Conservation (phyloP, 225 moss, liverwort and hornwort species). For the Marchantia paleacea region DNA sequence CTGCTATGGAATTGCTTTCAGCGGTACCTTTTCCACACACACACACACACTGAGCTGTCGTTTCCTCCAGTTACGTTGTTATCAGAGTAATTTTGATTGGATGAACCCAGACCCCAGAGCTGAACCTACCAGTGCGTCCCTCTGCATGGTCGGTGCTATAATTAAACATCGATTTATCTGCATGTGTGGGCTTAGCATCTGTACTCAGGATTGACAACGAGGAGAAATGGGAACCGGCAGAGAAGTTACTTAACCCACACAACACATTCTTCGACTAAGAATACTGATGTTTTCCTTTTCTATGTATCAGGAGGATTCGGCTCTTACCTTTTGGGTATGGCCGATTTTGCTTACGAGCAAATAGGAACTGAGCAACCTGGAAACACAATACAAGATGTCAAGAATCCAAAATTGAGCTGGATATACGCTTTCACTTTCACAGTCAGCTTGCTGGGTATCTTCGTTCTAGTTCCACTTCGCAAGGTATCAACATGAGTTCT, state of each 20-base stretch:
- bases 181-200: too few species aligned
- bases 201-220: too few species aligned
- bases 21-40: constrained; percentile 44
- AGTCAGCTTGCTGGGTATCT: constrained; percentile 78
- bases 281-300: neutral
- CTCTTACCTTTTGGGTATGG: constrained; percentile 66
- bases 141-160: neutral
- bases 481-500: constrained; percentile 45
- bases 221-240: too few species aligned
- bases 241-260: too few species aligned
- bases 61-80: neutral
- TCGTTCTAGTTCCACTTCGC: constrained; percentile 78
- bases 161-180: too few species aligned
- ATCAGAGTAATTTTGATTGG: neutral
- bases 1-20: constrained; percentile 85
- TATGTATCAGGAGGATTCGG: constrained; percentile 71
- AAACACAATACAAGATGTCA: constrained; percentile 47
- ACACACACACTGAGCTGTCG: neutral
- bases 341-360: constrained; percentile 13
- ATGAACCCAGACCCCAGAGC: neutral
- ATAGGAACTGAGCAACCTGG: constrained; percentile 48
- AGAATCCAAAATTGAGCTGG: constrained; percentile 64
- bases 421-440: constrained; percentile 48
- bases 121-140: neutral
- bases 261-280: neutral